Evolutionary conservation across 2,329 filamentous ascomycete genomes (phyloP).

Genomic region (Botryotinia convoluta): DNA sequence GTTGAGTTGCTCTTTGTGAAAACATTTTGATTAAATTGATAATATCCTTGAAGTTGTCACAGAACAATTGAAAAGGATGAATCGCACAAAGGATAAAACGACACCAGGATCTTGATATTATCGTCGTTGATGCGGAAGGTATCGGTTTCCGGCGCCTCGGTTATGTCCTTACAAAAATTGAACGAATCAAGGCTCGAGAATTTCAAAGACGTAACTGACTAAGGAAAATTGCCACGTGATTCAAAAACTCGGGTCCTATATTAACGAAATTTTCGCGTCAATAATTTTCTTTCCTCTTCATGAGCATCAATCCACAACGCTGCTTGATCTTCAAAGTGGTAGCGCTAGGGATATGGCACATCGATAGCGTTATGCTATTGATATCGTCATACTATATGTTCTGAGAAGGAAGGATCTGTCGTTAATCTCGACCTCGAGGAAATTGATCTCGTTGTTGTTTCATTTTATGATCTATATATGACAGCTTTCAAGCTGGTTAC

Average conservation of each 20-base stretch:
- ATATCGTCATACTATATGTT: constrained; percentile 34
- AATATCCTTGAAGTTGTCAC: constrained; percentile 12
- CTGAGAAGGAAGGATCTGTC: constrained; percentile 41
- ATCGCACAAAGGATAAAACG: constrained; percentile 8
- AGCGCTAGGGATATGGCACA: constrained; percentile 30
- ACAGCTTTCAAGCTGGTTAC: not conserved
- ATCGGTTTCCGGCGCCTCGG: constrained; percentile 27
- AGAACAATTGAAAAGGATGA: constrained; percentile 9
- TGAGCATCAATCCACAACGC: constrained; percentile 39
- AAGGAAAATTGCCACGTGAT: not conserved
- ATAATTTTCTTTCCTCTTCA: constrained; percentile 26
- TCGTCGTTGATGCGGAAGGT: constrained; percentile 32
- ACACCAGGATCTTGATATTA: constrained; percentile 22
- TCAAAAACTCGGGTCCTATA: constrained; percentile 21
- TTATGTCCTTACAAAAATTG: constrained; percentile 17
- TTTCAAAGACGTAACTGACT: constrained; percentile 23
- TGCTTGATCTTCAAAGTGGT: constrained; percentile 35
- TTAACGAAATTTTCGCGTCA: constrained; percentile 25
- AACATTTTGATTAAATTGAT: constrained; percentile 41
- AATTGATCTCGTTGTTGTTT: constrained; percentile 40
- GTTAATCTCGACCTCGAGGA: constrained; percentile 42
- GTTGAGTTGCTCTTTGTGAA: constrained; percentile 44
- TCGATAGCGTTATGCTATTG: constrained; percentile 38
- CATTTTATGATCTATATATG: constrained; percentile 42
- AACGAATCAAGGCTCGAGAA: constrained; percentile 25